Conservation (phyloP, 805 yeast species). For the Monosporozyma solicola region DNA sequence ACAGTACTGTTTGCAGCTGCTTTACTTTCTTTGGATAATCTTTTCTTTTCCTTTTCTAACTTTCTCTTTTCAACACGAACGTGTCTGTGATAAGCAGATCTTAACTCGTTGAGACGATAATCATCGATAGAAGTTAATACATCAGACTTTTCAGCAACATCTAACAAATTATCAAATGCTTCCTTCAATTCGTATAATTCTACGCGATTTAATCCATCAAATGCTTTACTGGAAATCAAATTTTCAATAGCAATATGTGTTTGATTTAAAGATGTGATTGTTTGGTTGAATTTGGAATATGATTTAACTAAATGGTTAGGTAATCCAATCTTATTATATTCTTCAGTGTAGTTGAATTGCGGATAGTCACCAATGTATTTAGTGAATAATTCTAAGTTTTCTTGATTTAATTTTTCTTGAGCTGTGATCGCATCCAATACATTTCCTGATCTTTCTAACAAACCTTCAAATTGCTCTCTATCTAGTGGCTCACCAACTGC, state of each 20-base stretch:
- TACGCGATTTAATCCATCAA: constrained; percentile 21
- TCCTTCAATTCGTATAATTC: constrained; percentile 26
- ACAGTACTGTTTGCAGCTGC: background rate
- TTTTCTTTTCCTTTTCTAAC: constrained; percentile 12
- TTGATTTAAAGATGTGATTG: constrained; percentile 9
- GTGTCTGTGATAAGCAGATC: constrained; percentile 17
- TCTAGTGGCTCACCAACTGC: constrained; percentile 42
- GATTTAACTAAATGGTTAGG: constrained; percentile 15
- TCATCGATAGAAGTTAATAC: constrained; percentile 17
- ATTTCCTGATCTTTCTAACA: constrained; percentile 37
- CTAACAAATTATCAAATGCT: constrained; percentile 17
- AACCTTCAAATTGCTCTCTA: constrained; percentile 34
- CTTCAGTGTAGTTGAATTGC: constrained; percentile 43
- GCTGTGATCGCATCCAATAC: constrained; percentile 37
- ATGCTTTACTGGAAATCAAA: constrained; percentile 17
- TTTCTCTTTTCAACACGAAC: constrained; percentile 22
- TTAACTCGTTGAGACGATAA: constrained; percentile 28
- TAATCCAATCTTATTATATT: constrained; percentile 37
- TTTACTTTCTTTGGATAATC: constrained; percentile 1
- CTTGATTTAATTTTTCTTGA: constrained; percentile 37
- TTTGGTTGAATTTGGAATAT: constrained; percentile 8
- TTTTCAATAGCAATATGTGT: constrained; percentile 13
- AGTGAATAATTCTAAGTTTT: constrained; percentile 37
- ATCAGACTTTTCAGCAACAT: constrained; percentile 11
- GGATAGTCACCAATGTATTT: constrained; percentile 34